Evolutionary conservation across 768 basidiomycete genomes (phyloP).

Genomic region (Pleurotus ostreatus): DNA sequence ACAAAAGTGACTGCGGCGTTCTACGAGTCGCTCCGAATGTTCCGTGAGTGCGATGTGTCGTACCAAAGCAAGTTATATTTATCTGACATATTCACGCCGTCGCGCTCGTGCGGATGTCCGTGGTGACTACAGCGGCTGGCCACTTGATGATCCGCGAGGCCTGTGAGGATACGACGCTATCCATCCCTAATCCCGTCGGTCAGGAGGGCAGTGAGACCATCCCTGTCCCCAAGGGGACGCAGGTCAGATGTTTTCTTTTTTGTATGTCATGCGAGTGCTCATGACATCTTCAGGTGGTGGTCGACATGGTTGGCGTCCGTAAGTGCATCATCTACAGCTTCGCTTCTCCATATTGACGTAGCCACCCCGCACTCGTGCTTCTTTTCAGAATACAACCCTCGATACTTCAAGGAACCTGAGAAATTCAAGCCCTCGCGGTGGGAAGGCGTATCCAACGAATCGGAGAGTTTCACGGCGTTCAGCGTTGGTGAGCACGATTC

Average conservation of each 20-base stretch:
- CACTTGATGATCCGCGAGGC: slow-evolving; percentile 39
- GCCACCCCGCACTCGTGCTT: background rate
- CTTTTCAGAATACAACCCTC: slow-evolving; percentile 42
- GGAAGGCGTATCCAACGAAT: slow-evolving; percentile 37
- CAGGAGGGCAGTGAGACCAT: slow-evolving; percentile 33
- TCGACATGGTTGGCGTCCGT: slow-evolving; percentile 50
- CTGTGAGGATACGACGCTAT: slow-evolving; percentile 35
- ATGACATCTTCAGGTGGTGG: slow-evolving; percentile 24
- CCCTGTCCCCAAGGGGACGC: slow-evolving; percentile 34
- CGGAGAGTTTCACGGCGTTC: slow-evolving; percentile 43
- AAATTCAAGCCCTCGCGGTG: slow-evolving; percentile 48
- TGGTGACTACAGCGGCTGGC: slow-evolving; percentile 28
- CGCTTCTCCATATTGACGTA: background rate
- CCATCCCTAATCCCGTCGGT: slow-evolving; percentile 35
- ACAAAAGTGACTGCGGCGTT: slow-evolving; percentile 40
- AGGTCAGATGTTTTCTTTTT: slow-evolving; percentile 18
- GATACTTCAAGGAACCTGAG: slow-evolving; percentile 46
- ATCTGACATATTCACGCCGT: too few species aligned
- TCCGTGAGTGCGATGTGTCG: slow-evolving; percentile 30
- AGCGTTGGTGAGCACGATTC: slow-evolving; percentile 29
- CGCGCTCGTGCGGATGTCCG: background rate
- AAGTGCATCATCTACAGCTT: slow-evolving; percentile 19
- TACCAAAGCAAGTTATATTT: too few species aligned
- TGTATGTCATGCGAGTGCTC: background rate
- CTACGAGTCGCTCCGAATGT: slow-evolving; percentile 40